Percentiles rank a stretch among this genome's conserved stretches.
Conservation (phyloP, 2,329 filamentous ascomycete species). For the Microcera coccophila region DNA sequence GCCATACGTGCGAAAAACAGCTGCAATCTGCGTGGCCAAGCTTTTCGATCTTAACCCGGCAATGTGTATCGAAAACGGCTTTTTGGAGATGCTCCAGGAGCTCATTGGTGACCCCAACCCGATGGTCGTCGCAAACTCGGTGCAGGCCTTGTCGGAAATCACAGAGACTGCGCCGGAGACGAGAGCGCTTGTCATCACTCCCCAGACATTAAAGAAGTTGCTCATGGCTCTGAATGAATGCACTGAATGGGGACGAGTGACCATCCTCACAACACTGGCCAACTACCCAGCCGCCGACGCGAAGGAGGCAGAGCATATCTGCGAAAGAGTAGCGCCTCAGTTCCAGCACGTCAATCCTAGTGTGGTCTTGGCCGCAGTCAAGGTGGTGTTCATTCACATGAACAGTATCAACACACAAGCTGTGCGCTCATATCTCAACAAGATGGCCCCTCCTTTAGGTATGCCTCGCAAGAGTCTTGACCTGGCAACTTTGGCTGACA, state of each 20-base stretch:
- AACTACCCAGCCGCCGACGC: slow-evolving; percentile 83
- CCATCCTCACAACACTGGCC: slow-evolving; percentile 83
- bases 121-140: slow-evolving; percentile 98
- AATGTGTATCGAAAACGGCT: slow-evolving; percentile 95
- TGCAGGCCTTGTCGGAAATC: slow-evolving; percentile 90
- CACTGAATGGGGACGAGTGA: slow-evolving; percentile 96
- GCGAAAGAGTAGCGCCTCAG: slow-evolving; percentile 90
- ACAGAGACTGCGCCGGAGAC: slow-evolving; percentile 87
- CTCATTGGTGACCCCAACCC: slow-evolving; percentile 96
- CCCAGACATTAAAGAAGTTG: slow-evolving; percentile 86
- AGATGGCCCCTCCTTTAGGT: slow-evolving; percentile 96
- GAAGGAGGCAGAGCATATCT: slow-evolving; percentile 97
- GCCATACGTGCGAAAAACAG: slow-evolving; percentile 96
- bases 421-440: slow-evolving; percentile 84
- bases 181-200: slow-evolving; percentile 75
- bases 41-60: slow-evolving; percentile 90
- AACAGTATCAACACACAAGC: slow-evolving; percentile 73
- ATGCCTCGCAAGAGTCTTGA: slow-evolving; percentile 28
- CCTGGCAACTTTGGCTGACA: neutral
- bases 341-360: slow-evolving; percentile 98
- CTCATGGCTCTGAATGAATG: slow-evolving; percentile 96
- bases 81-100: slow-evolving; percentile 89
- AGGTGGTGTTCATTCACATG: slow-evolving; percentile 97
- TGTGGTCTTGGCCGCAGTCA: slow-evolving; percentile 94
- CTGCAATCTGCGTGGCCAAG: slow-evolving; percentile 95